These are phyloP conservation scores for Suhomyces bribrorum DNA, from an alignment of 1,139 yeast genomes.

Conservation along the genomic window DNA sequence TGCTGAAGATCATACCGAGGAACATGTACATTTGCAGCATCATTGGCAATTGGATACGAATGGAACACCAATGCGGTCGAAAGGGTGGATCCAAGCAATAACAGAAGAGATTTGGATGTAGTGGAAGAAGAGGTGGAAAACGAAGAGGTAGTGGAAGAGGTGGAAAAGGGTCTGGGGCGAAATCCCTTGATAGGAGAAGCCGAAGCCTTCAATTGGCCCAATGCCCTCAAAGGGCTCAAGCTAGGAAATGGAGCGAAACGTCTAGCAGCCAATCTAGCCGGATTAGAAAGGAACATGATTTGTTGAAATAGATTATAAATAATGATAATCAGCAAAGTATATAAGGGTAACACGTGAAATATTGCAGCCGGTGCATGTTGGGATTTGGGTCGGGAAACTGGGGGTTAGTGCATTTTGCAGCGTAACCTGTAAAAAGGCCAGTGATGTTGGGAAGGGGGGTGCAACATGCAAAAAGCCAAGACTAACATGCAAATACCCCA, in stretches of 20 bases:
- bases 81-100: slow-evolving; percentile 10
- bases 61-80: slow-evolving; percentile 6
- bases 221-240: slow-evolving; percentile 1
- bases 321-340: not conserved
- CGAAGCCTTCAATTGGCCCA: not conserved
- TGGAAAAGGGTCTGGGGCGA: slow-evolving; percentile 3
- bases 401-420: not conserved
- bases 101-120: slow-evolving; percentile 7
- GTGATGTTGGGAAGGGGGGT: not conserved
- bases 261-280: slow-evolving; percentile 7
- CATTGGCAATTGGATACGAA: slow-evolving; percentile 9
- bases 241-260: slow-evolving; percentile 2
- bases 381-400: not conserved
- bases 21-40: slow-evolving; percentile 4
- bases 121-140: too few relatives aligned
- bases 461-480: not conserved
- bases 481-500: not conserved
- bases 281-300: slow-evolving; percentile 10
- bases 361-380: slow-evolving; percentile 5
- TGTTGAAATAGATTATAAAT: not conserved
- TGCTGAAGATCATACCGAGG: slow-evolving; percentile 8
- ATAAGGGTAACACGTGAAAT: slow-evolving; percentile 8
- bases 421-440: not conserved
- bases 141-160: slow-evolving; percentile 1
- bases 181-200: slow-evolving; percentile 1